Evolutionary conservation across 768 basidiomycete genomes (phyloP), one percentile per base, ranked within the genome.

Genomic region (Tephrocybe rancida): DNA sequence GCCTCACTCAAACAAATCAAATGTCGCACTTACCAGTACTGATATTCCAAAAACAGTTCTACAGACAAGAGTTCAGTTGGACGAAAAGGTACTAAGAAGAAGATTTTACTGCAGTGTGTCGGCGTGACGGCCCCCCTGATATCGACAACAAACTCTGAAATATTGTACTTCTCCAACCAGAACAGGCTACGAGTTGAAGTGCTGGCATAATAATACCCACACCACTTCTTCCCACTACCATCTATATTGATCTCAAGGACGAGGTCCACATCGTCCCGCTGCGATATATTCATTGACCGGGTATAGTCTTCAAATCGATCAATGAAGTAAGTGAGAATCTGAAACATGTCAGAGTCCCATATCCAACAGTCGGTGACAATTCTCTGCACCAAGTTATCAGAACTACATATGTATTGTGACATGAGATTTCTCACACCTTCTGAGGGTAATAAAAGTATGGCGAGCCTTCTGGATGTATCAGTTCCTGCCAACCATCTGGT

Each of bases 31-130:
- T 29, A 54, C 57, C 57, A 58, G 25, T 58, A 58, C 29, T 50
- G 43, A 10, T 22, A 50, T 43, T 58, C 57, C 18, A 58, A 44
- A 13, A 46, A 54, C 8, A 47, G 14, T 16, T 58, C 52, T 58
- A 38, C n/a, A 45, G 29, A 14, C 7, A 49, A 19, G 8, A 29
- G 25, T 18, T 22, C 18, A 32, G 10, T 26, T 24, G 16, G n/a
- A 16, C 10, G 18, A 38, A 6, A 19, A 19, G 21, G 13, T 4
- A 3, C 29, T 24, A 27, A 21, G 16, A 19, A 25, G 29, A 6
- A n/a, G 25, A 34, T 3, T 44, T 38, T 47, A 55, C 54, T 30
- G 37, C 50, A 46, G 39, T 47, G 54, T 3, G 37, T 46, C 2
- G 43, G 37, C 7, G 24, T 39, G 0, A 55, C 16, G 2, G 30